A percentile compares a stretch with the other conserved stretches of the same genome.
Conservation (phyloP, 805 yeast genomes). For the Lipomyces spencermartinsiae region DNA sequence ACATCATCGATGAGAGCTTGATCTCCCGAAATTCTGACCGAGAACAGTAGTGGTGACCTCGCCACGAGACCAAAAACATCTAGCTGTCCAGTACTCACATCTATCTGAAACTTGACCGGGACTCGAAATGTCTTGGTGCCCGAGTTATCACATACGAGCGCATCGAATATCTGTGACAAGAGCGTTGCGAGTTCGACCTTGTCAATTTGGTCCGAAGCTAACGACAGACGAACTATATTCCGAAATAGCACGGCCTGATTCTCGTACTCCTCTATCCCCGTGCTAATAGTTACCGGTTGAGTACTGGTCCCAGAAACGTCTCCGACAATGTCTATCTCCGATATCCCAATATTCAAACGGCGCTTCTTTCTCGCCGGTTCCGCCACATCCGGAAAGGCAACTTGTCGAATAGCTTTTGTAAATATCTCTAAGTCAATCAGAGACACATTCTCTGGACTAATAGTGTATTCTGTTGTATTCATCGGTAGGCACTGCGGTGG, state of each 20-base stretch:
- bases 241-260: constrained; percentile 22
- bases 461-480: neutral
- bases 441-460: constrained; percentile 2
- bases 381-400: constrained; percentile 15
- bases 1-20: constrained; percentile 15
- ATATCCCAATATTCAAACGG: constrained; percentile 8
- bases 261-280: constrained; percentile 24
- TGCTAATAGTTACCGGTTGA: neutral
- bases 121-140: neutral
- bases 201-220: constrained; percentile 1
- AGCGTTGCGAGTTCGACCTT: constrained; percentile 4
- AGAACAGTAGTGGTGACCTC: constrained; percentile 10
- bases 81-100: constrained; percentile 8
- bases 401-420: neutral
- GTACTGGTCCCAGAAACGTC: neutral
- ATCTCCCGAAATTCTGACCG: constrained; percentile 7
- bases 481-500: neutral
- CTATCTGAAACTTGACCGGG: constrained; percentile 19
- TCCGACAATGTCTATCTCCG: neutral
- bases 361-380: constrained; percentile 14
- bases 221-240: constrained; percentile 8
- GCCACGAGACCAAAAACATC: constrained; percentile 13
- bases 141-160: neutral
- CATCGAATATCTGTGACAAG: constrained; percentile 5
- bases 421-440: neutral